These are phyloP conservation scores for Flaveria ramosissima DNA, from an alignment of 129 eudicot species.

Conservation along the genomic window DNA sequence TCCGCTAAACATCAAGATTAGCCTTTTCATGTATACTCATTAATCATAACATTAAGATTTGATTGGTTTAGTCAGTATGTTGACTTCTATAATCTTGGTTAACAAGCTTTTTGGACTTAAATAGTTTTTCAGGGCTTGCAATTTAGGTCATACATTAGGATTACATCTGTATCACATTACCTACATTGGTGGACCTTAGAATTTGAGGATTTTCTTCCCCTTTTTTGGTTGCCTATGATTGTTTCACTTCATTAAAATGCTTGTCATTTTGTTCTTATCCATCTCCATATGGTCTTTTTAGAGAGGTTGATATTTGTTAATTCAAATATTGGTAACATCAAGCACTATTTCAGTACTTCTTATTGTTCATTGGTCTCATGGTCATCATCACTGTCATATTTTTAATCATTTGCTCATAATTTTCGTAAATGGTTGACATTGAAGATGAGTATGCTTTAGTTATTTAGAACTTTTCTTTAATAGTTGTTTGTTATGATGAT, in stretches of 20 bases:
- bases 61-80: too few relatives aligned
- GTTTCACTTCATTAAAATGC: too few relatives aligned
- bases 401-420: neutral
- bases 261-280: neutral
- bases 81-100: too few relatives aligned
- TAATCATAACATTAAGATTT: too few relatives aligned
- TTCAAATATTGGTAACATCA: neutral
- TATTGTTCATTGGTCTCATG: neutral
- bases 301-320: neutral
- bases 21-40: too few relatives aligned
- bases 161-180: conserved; percentile 5
- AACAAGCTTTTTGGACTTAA: too few relatives aligned
- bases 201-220: neutral
- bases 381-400: neutral
- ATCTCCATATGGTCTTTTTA: neutral
- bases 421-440: neutral
- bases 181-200: neutral
- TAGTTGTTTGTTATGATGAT: neutral
- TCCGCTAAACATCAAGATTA: too few relatives aligned
- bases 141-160: neutral
- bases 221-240: neutral
- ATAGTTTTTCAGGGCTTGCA: too few relatives aligned
- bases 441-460: neutral
- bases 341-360: neutral
- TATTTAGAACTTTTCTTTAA: neutral